Conservation (phyloP, 148 eudicot genomes). For the Fagopyrum esculentum region DNA sequence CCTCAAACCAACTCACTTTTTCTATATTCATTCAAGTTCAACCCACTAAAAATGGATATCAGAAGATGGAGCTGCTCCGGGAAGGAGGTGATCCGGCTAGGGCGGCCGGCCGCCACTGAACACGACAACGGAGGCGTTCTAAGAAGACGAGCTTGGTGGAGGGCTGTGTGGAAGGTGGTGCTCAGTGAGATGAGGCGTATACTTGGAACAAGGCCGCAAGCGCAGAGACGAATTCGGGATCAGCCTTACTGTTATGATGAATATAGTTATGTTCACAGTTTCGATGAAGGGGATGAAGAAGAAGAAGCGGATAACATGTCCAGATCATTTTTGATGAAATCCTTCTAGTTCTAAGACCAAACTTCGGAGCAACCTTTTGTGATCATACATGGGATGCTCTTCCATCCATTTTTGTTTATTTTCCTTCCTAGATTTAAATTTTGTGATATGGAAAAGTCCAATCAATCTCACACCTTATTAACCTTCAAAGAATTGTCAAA, state of each 20-base stretch:
- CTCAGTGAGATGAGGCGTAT: neutral
- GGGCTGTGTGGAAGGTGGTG: neutral
- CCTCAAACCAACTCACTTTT: neutral
- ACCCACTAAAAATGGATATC: neutral
- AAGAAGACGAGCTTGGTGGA: neutral
- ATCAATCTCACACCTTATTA: too few relatives aligned
- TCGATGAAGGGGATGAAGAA: conserved; percentile 4
- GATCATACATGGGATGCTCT: too few relatives aligned
- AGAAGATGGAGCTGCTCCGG: conserved; percentile 10
- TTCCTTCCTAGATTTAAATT: too few relatives aligned
- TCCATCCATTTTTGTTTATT: too few relatives aligned
- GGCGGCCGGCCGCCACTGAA: neutral
- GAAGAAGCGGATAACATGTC: neutral
- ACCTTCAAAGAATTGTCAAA: too few relatives aligned
- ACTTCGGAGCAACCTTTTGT: neutral
- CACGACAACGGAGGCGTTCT: neutral
- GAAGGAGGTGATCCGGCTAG: conserved; percentile 5
- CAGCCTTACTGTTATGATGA: neutral
- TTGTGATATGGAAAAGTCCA: too few relatives aligned
- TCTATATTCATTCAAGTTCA: neutral
- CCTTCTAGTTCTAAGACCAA: neutral
- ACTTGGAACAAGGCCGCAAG: neutral
- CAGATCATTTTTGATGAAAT: conserved; percentile 1
- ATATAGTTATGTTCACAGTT: neutral
- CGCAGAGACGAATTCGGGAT: neutral